These are phyloP conservation scores for Fusarium tupiense DNA, from an alignment of 2,329 filamentous ascomycete species.

Conservation along the genomic window DNA sequence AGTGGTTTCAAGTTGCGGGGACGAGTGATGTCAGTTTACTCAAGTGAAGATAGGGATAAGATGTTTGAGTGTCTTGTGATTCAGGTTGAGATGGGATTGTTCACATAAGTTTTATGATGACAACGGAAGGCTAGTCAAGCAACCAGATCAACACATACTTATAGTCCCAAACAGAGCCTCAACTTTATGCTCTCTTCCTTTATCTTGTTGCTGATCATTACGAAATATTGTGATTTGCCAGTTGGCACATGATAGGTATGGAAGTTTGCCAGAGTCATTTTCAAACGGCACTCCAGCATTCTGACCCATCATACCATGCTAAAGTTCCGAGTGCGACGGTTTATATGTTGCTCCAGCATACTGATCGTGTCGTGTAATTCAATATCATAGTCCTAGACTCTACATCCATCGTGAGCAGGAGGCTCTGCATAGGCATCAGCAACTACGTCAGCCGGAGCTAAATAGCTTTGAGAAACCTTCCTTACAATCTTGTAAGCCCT, in stretches of 20 bases:
- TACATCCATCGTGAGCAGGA: background rate
- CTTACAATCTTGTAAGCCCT: background rate
- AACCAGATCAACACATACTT: background rate
- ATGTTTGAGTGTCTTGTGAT: background rate
- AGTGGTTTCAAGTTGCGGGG: background rate
- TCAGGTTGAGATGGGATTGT: background rate
- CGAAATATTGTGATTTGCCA: background rate
- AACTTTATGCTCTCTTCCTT: too few relatives aligned
- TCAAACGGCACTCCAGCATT: background rate
- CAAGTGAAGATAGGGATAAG: background rate
- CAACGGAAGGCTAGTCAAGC: background rate
- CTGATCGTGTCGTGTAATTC: background rate
- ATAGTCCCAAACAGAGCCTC: background rate
- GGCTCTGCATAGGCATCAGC: background rate
- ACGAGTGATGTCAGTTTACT: background rate
- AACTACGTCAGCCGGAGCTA: background rate
- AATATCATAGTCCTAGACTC: background rate
- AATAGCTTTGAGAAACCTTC: background rate
- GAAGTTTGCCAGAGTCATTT: slow-evolving; percentile 1
- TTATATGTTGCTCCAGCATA: background rate
- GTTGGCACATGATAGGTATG: background rate
- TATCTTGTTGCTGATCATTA: background rate
- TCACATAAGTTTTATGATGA: background rate
- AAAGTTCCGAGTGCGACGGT: background rate
- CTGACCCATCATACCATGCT: background rate